Percentiles rank a stretch among this genome's conserved stretches.
Evolutionary conservation across 2,329 filamentous ascomycete species (phyloP).

Genomic region (Paracorniculantispora psalliotae): DNA sequence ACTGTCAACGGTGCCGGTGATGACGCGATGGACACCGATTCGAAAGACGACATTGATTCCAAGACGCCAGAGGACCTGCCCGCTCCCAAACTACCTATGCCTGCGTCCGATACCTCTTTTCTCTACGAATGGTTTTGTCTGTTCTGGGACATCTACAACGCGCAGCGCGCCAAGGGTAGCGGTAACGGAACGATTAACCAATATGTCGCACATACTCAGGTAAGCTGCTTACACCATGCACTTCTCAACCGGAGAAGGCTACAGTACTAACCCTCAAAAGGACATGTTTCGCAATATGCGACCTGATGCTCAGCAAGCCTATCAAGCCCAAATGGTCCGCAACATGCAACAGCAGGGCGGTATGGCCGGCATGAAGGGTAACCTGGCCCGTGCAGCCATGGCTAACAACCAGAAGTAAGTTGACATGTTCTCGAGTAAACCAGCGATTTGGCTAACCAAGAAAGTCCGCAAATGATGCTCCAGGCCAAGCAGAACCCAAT

Average conservation of each 20-base stretch:
- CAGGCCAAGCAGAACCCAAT: conserved; percentile 74
- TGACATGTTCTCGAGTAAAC: not conserved
- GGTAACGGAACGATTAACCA: conserved; percentile 60
- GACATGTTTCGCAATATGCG: conserved; percentile 71
- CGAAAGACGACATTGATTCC: conserved; percentile 67
- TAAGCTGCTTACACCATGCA: conserved; percentile 39
- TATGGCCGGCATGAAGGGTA: conserved; percentile 50
- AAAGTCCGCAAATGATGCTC: conserved; percentile 66
- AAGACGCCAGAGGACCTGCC: conserved; percentile 80
- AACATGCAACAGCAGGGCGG: conserved; percentile 60
- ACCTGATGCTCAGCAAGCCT: conserved; percentile 51
- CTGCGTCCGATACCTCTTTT: conserved; percentile 69
- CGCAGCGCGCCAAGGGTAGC: conserved; percentile 64
- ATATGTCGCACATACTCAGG: conserved; percentile 81
- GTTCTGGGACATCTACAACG: conserved; percentile 93
- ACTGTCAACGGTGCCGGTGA: conserved; percentile 64
- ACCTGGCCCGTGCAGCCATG: conserved; percentile 69
- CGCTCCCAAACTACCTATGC: conserved; percentile 61
- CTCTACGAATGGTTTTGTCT: conserved; percentile 97
- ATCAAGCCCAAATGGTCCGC: conserved; percentile 62
- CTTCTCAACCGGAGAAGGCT: conserved; percentile 41
- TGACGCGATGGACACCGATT: conserved; percentile 77
- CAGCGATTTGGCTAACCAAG: not conserved
- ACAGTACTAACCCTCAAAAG: conserved; percentile 72
- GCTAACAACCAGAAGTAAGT: conserved; percentile 72